These are phyloP conservation scores for Leersia perrieri DNA, from an alignment of 176 grass and related monocot genomes.

Conservation along the genomic window DNA sequence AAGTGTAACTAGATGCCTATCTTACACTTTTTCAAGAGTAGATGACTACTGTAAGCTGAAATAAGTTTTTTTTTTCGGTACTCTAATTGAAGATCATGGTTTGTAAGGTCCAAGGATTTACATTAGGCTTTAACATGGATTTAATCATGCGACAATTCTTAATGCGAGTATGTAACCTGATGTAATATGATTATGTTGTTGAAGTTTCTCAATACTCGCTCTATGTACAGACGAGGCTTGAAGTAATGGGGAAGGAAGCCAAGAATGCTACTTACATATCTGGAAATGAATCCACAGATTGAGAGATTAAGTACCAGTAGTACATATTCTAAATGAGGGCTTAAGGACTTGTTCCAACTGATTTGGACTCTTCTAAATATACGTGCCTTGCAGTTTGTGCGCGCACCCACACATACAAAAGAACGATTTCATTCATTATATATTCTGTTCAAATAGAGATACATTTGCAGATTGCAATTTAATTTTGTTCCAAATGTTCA, in stretches of 20 bases:
- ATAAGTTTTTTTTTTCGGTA: too few species aligned
- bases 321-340: too few species aligned
- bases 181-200: slow-evolving; percentile 9
- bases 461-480: background rate
- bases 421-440: background rate
- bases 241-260: slow-evolving; percentile 87
- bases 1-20: too few species aligned
- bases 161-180: background rate
- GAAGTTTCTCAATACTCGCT: slow-evolving; percentile 6
- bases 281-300: slow-evolving; percentile 86
- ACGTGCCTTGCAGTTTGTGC: background rate
- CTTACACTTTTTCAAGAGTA: too few species aligned
- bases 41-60: too few species aligned
- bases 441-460: background rate
- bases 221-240: slow-evolving; percentile 56
- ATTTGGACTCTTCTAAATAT: background rate
- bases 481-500: background rate
- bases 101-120: background rate
- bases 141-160: background rate
- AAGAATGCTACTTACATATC: slow-evolving; percentile 87
- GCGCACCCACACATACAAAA: background rate
- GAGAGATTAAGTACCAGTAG: too few species aligned
- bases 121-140: background rate
- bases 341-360: background rate
- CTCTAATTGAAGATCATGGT: background rate